Base-by-base conservation (phyloP, 2,329 filamentous ascomycete genomes). In the Davidsoniella neocaledoniae region DNA sequence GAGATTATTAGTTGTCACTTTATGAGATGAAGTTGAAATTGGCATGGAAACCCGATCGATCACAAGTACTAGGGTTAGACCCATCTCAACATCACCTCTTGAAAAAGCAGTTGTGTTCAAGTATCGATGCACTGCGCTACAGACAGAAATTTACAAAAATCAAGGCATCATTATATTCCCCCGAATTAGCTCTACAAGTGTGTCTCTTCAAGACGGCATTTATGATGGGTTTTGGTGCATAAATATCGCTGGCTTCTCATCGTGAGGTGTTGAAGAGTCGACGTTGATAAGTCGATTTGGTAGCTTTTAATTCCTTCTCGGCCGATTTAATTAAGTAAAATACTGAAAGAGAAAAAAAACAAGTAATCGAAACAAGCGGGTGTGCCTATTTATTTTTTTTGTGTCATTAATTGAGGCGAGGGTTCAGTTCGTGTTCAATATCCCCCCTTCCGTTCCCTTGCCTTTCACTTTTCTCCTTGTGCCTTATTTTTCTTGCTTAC, bases 21-120 rank as follows among this genome's bases (percentile, higher is more conserved):
- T 33, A 43, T 43, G 42, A 43, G 14, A n/a, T 43, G 42, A 43
- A 43, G 42, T 43, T 43, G 23, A 29, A 43, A 43, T 43, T 43
- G 23, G 26, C 42, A 26, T 26, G 25, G 38, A 6, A 33, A 33
- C 26, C 26, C 26, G 26, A 33, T 33, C 16, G 41, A 7, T 25
- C 12, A 43, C 9, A n/a, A 14, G 5, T n/a, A 9, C 23, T 43
- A 43, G 42, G 42, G 42, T 43, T 43, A 43, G 9, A 43, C 42
- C 42, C 42, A 26, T 43, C 2, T 12, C 41, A n/a, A 25, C 26
- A 33, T 33, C 26, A 33, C 26, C 26, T 33, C 26, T 33, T 33
- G 10, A 33, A 33, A 29, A 33, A 8, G 26, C 26, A 33, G 2
- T 33, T 33, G 26, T 12, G 10, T 12, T 33, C 7, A 33, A 10